These are phyloP conservation scores for Davidsoniella virescens DNA, from an alignment of 2,329 filamentous ascomycete genomes.

Conservation along the genomic window DNA sequence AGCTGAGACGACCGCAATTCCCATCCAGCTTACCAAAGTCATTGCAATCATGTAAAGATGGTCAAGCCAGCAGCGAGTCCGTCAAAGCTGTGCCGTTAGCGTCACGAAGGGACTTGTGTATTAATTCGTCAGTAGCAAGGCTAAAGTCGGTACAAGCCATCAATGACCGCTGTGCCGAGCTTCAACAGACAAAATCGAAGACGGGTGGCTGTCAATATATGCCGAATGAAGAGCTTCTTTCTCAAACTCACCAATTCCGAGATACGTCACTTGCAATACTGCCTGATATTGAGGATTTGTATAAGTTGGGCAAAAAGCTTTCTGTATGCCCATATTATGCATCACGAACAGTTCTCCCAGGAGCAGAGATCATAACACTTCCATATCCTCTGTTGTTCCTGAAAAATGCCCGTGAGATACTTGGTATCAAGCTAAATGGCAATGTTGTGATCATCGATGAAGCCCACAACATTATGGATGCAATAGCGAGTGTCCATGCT, in stretches of 20 bases:
- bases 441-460: slow-evolving; percentile 95
- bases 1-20: slow-evolving; percentile 62
- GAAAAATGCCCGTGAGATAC: slow-evolving; percentile 68
- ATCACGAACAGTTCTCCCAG: slow-evolving; percentile 66
- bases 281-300: slow-evolving; percentile 86
- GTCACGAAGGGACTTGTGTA: slow-evolving; percentile 75
- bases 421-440: slow-evolving; percentile 70
- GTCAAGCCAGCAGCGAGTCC: slow-evolving; percentile 17
- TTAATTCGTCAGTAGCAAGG: slow-evolving; percentile 65
- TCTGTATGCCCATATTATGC: slow-evolving; percentile 91
- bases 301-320: slow-evolving; percentile 58
- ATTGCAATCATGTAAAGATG: slow-evolving; percentile 16
- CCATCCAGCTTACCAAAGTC: slow-evolving; percentile 49
- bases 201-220: slow-evolving; percentile 56
- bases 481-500: slow-evolving; percentile 74
- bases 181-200: slow-evolving; percentile 49
- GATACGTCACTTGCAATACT: slow-evolving; percentile 72
- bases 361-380: slow-evolving; percentile 77
- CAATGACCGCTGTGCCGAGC: slow-evolving; percentile 80
- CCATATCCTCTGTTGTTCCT: slow-evolving; percentile 86
- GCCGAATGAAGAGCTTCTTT: slow-evolving; percentile 59
- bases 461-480: slow-evolving; percentile 95
- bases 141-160: slow-evolving; percentile 63
- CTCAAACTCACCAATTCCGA: slow-evolving; percentile 61
- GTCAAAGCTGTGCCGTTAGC: slow-evolving; percentile 73